Conservation (phyloP, 352 stramenopile species). For the Aphanomyces cochlioides region DNA sequence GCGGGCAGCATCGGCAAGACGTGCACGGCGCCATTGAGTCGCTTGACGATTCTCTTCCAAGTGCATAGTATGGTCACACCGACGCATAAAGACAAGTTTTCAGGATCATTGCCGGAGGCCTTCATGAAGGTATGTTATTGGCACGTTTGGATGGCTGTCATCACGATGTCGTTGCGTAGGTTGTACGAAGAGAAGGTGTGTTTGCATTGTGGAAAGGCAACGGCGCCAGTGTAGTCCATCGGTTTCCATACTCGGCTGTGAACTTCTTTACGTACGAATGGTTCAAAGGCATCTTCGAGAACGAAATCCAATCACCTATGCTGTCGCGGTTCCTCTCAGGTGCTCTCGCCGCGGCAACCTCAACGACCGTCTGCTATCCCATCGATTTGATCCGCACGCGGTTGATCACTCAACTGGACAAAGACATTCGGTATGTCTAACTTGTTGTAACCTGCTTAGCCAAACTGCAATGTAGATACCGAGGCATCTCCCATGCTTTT, state of each 20-base stretch:
- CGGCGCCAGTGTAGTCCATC: slow-evolving; percentile 92
- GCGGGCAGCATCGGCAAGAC: slow-evolving; percentile 95
- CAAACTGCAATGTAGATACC: slow-evolving; percentile 36
- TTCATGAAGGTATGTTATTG: slow-evolving; percentile 69
- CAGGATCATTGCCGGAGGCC: slow-evolving; percentile 57
- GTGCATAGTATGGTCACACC: slow-evolving; percentile 94
- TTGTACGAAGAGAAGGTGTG: slow-evolving; percentile 91
- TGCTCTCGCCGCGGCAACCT: slow-evolving; percentile 61
- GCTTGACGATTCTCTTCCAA: slow-evolving; percentile 95
- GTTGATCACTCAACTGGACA: slow-evolving; percentile 90
- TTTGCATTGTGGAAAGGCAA: slow-evolving; percentile 95
- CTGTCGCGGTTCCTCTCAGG: slow-evolving; percentile 49
- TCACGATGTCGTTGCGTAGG: slow-evolving; percentile 44
- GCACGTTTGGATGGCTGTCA: slow-evolving; percentile 50
- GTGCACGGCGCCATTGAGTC: slow-evolving; percentile 91
- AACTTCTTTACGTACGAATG: slow-evolving; percentile 97
- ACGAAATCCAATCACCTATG: slow-evolving; percentile 69
- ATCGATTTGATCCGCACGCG: slow-evolving; percentile 94
- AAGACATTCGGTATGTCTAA: slow-evolving; percentile 70
- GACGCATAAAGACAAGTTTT: slow-evolving; percentile 79
- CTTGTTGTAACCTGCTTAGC: not conserved
- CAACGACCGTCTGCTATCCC: slow-evolving; percentile 92
- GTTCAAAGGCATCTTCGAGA: slow-evolving; percentile 76
- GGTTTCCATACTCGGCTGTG: slow-evolving; percentile 95
- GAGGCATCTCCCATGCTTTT: slow-evolving; percentile 91